These are phyloP conservation scores for Coniochaeta ligniaria DNA, from an alignment of 2,329 filamentous ascomycete species.

Conservation along the genomic window DNA sequence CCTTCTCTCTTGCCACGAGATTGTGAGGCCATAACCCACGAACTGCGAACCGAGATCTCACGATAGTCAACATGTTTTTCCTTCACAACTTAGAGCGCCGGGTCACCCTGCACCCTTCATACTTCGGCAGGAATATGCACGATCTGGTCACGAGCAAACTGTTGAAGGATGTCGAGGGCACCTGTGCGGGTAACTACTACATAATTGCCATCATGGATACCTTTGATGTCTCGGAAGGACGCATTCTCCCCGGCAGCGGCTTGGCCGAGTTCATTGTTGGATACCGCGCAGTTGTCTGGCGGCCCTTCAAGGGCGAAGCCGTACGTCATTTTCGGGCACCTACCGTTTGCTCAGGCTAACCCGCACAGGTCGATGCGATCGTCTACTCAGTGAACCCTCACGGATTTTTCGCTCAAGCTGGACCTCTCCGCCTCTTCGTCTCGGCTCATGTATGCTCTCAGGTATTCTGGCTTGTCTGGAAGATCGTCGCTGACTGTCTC, in stretches of 20 bases:
- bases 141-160: slow-evolving; percentile 86
- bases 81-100: slow-evolving; percentile 93
- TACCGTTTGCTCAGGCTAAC: neutral
- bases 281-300: slow-evolving; percentile 95
- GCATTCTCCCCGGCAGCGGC: slow-evolving; percentile 85
- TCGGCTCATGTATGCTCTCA: slow-evolving; percentile 63
- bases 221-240: slow-evolving; percentile 87
- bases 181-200: slow-evolving; percentile 91
- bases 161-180: slow-evolving; percentile 88
- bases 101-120: slow-evolving; percentile 92
- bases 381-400: slow-evolving; percentile 87
- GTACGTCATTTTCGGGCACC: slow-evolving; percentile 44
- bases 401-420: slow-evolving; percentile 83
- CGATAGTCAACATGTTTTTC: slow-evolving; percentile 73
- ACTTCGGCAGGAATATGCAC: slow-evolving; percentile 90
- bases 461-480: neutral
- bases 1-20: neutral
- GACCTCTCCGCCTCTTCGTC: slow-evolving; percentile 71
- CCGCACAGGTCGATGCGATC: slow-evolving; percentile 76
- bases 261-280: slow-evolving; percentile 91
- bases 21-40: neutral
- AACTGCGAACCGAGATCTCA: neutral
- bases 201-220: slow-evolving; percentile 98
- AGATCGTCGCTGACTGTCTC: neutral
- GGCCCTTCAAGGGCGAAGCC: slow-evolving; percentile 96